Conservation (phyloP, 2,329 filamentous ascomycete genomes). For the Hirsutella minnesotensis region DNA sequence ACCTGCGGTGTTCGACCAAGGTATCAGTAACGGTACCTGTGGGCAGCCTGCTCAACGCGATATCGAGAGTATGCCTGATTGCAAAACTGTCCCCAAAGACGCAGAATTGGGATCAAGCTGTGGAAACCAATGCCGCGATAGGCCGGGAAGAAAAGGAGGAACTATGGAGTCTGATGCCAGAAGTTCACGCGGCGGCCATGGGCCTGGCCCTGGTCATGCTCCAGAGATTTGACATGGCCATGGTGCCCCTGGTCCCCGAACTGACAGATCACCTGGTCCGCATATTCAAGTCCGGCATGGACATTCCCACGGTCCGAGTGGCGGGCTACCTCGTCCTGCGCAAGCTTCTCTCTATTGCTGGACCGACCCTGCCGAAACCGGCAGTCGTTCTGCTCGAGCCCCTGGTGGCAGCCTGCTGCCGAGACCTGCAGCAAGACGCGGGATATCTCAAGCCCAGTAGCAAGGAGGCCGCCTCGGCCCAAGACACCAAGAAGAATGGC, state of each 20-base stretch:
- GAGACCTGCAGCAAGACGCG: slow-evolving; percentile 52
- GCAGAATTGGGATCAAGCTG: slow-evolving; percentile 33
- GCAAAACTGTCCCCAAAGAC: slow-evolving; percentile 36
- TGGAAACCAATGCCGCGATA: slow-evolving; percentile 61
- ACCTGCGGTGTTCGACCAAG: slow-evolving; percentile 53
- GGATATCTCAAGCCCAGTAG: slow-evolving; percentile 31
- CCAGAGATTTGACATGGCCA: slow-evolving; percentile 43
- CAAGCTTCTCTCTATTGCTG: slow-evolving; percentile 47
- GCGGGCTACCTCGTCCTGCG: slow-evolving; percentile 48
- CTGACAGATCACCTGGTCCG: slow-evolving; percentile 61
- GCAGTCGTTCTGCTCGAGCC: slow-evolving; percentile 50
- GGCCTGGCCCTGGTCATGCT: slow-evolving; percentile 46
- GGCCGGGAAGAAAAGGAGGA: slow-evolving; percentile 71
- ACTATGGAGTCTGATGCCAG: slow-evolving; percentile 61
- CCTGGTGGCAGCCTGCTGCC: slow-evolving; percentile 58
- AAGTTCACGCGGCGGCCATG: slow-evolving; percentile 62
- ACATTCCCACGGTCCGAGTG: slow-evolving; percentile 41
- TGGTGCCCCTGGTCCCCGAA: slow-evolving; percentile 48
- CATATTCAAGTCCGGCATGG: slow-evolving; percentile 50
- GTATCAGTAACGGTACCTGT: slow-evolving; percentile 55
- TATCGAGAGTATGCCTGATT: slow-evolving; percentile 59
- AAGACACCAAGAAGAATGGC: slow-evolving; percentile 25
- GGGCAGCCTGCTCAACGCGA: slow-evolving; percentile 54
- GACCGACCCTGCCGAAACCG: slow-evolving; percentile 54
- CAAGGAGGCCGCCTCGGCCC: slow-evolving; percentile 17